Conservation (phyloP, 2,329 filamentous ascomycete species). For the Calonectria honghensis region DNA sequence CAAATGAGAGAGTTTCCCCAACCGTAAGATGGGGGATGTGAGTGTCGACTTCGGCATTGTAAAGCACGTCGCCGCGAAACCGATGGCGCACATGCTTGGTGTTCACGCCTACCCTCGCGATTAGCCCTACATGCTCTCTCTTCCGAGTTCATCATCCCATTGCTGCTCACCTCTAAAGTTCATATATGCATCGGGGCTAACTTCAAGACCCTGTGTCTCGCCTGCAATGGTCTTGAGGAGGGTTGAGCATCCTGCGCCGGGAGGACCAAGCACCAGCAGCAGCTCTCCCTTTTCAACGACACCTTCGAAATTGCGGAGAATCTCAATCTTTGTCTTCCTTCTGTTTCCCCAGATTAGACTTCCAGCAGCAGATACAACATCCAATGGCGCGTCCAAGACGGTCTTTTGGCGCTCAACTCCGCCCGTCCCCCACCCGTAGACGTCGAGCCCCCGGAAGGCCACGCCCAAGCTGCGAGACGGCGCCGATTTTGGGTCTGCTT, state of each 20-base stretch:
- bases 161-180: constrained; percentile 70
- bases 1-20: constrained; percentile 78
- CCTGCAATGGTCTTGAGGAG: constrained; percentile 73
- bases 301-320: constrained; percentile 56
- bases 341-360: constrained; percentile 18
- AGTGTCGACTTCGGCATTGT: constrained; percentile 78
- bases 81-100: constrained; percentile 62
- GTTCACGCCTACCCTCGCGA: constrained; percentile 49
- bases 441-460: constrained; percentile 53
- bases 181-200: constrained; percentile 57
- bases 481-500: constrained; percentile 52
- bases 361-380: constrained; percentile 32
- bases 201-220: constrained; percentile 65
- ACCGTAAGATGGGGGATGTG: constrained; percentile 82
- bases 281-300: constrained; percentile 55
- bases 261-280: constrained; percentile 69
- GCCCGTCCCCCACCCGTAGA: constrained; percentile 54
- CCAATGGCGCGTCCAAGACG: constrained; percentile 49
- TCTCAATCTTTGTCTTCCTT: constrained; percentile 49
- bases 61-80: constrained; percentile 75
- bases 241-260: constrained; percentile 73
- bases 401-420: constrained; percentile 53
- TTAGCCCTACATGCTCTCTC: constrained; percentile 8
- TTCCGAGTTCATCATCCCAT: background rate
- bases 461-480: constrained; percentile 53